phyloP scores from a whole-genome alignment of 441 rosid genomes.

The Brassica hybrid region DNA sequence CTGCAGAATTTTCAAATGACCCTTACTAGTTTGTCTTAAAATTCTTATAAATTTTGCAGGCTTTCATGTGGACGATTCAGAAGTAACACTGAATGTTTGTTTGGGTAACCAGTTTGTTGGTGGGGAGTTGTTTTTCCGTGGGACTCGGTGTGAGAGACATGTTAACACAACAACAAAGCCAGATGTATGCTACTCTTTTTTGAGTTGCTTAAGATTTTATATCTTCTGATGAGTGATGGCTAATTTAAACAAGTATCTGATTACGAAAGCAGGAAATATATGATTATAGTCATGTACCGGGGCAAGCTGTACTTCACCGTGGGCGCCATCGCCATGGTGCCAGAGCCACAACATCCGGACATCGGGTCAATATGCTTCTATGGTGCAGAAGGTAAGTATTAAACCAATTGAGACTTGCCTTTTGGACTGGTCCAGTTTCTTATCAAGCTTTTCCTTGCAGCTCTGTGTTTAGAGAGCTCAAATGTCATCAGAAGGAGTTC shows the following conservation, averaged over 20 bases:
- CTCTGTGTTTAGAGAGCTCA: constrained; percentile 84
- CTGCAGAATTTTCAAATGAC: neutral
- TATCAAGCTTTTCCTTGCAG: constrained; percentile 45
- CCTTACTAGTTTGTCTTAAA: neutral
- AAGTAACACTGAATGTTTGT: constrained; percentile 84
- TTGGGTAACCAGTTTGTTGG: constrained; percentile 86
- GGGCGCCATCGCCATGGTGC: constrained; percentile 95
- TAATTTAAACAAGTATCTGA: neutral
- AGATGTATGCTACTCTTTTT: constrained; percentile 56
- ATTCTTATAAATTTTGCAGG: constrained; percentile 55
- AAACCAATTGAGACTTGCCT: constrained; percentile 5
- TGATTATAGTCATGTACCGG: constrained; percentile 70
- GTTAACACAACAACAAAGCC: constrained; percentile 66
- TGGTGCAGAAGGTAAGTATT: constrained; percentile 87
- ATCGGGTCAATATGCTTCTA: constrained; percentile 68
- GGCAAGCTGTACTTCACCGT: constrained; percentile 78
- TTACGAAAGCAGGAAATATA: constrained; percentile 56
- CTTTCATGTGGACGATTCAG: constrained; percentile 91
- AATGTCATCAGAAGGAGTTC: constrained; percentile 69
- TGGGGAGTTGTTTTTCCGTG: constrained; percentile 84
- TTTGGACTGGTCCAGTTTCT: constrained; percentile 12
- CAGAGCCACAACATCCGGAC: constrained; percentile 83
- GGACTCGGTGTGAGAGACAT: constrained; percentile 78
- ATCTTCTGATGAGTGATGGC: too few species aligned
- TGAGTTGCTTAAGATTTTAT: too few species aligned